Evolutionary conservation across 1,284 basidiomycete species (phyloP).

Genomic region (Schizophyllum amplum): DNA sequence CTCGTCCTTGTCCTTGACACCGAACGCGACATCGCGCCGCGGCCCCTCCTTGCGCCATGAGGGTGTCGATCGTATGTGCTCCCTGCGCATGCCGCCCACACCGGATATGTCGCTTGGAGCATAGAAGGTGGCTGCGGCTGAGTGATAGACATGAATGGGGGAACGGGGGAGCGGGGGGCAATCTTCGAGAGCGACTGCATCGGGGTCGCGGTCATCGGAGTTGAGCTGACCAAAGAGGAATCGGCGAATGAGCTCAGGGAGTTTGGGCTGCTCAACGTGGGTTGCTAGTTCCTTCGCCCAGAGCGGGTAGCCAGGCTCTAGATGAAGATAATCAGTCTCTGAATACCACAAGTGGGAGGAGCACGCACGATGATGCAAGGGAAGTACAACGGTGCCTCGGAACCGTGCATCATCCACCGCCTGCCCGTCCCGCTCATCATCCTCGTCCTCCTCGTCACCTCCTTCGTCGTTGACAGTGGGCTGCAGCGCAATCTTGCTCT

Average conservation of each 20-base stretch:
- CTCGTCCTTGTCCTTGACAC: not conserved
- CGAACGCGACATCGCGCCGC: conserved; percentile 10
- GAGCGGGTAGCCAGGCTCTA: not conserved
- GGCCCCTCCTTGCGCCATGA: conserved; percentile 6
- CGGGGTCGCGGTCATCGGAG: conserved; percentile 9
- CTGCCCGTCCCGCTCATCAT: no score
- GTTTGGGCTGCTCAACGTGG: conserved; percentile 11
- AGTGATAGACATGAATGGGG: conserved; percentile 8
- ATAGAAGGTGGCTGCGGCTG: conserved; percentile 11
- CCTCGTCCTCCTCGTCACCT: no score
- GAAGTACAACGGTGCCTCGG: no score
- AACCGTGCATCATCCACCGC: no score
- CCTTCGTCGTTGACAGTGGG: no score
- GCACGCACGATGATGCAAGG: no score
- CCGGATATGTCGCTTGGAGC: conserved; percentile 13
- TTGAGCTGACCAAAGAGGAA: conserved; percentile 20
- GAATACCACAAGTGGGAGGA: no score
- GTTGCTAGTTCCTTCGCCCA: conserved; percentile 7
- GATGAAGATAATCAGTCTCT: no score
- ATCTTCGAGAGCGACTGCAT: not conserved
- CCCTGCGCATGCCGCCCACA: conserved; percentile 8
- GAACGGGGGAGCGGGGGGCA: not conserved
- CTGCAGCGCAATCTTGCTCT: no score
- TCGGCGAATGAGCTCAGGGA: conserved; percentile 13
- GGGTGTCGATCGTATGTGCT: conserved; percentile 12